phyloP scores from a whole-genome alignment of 2,329 filamentous ascomycete genomes.

The Talaromyces sp. region DNA sequence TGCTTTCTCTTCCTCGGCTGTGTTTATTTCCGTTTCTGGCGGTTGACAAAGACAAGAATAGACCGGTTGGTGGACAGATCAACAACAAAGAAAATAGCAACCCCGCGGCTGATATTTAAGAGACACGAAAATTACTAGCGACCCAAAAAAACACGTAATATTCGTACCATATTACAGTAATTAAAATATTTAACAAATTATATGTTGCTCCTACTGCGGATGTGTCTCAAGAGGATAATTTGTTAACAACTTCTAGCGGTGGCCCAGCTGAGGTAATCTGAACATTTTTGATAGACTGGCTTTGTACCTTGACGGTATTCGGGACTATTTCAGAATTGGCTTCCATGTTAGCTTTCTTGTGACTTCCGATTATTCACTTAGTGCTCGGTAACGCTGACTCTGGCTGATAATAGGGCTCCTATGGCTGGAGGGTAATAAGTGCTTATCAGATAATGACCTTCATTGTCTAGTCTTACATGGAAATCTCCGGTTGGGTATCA shows the following conservation, averaged over 20 bases:
- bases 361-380: too few species aligned
- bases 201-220: too few species aligned
- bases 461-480: not conserved
- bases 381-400: not conserved
- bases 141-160: not conserved
- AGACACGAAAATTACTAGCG: not conserved
- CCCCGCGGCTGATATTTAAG: not conserved
- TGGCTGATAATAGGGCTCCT: slow-evolving; percentile 1
- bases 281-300: slow-evolving; percentile 4
- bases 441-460: not conserved
- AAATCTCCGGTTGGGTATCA: not conserved
- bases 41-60: not conserved
- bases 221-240: not conserved
- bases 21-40: not conserved
- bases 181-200: too few species aligned
- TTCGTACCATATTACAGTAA: not conserved
- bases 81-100: not conserved
- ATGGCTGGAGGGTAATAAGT: slow-evolving; percentile 1
- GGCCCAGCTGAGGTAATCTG: slow-evolving; percentile 3
- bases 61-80: too few species aligned
- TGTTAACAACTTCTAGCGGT: not conserved
- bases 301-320: not conserved
- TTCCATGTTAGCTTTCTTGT: not conserved
- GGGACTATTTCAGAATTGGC: slow-evolving; percentile 1
- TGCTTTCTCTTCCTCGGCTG: not conserved